phyloP scores from a whole-genome alignment of 2,329 filamentous ascomycete genomes.

The Pseudogymnoascus sp. region DNA sequence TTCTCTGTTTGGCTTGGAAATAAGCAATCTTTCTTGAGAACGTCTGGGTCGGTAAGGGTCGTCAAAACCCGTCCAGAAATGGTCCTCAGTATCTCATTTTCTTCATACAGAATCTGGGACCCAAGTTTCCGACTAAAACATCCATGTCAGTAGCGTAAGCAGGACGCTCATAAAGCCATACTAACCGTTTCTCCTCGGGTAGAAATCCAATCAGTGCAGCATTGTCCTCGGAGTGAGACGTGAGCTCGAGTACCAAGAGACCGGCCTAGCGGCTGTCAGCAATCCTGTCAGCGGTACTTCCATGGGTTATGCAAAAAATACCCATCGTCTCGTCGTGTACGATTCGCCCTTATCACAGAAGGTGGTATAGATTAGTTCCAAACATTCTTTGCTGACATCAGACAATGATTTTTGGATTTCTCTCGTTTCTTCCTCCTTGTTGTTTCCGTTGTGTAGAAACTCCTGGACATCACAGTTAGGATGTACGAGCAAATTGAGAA shows the following conservation, averaged over 20 bases:
- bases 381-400: neutral
- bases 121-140: neutral
- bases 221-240: neutral
- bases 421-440: neutral
- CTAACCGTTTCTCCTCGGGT: neutral
- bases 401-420: neutral
- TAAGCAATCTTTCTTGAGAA: neutral
- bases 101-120: neutral
- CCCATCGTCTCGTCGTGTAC: neutral
- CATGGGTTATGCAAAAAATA: neutral
- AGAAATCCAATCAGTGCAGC: neutral
- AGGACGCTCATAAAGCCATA: neutral
- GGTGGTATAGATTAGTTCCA: neutral
- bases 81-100: neutral
- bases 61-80: constrained; percentile 3
- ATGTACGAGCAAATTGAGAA: neutral
- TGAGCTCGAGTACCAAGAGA: neutral
- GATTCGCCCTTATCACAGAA: constrained; percentile 4
- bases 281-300: neutral
- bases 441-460: neutral
- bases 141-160: neutral
- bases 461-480: neutral
- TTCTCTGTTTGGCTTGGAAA: neutral
- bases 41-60: neutral
- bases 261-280: neutral